These are phyloP conservation scores for Huntiella decipiens DNA, from an alignment of 2,329 filamentous ascomycete species.

Conservation along the genomic window DNA sequence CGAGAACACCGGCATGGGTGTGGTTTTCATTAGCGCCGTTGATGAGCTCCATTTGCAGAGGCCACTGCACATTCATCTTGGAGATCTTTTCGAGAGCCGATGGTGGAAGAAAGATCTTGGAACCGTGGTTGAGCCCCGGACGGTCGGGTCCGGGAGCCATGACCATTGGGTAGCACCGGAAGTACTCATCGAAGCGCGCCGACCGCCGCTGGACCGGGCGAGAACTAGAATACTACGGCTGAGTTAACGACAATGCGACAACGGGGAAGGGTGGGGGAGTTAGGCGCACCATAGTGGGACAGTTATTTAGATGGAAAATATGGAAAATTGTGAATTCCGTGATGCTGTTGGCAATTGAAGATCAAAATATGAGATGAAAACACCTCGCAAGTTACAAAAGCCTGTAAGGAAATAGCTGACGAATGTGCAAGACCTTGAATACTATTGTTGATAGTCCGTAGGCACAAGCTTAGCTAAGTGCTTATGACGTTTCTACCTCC, in stretches of 20 bases:
- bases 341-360: too few relatives aligned
- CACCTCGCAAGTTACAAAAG: too few relatives aligned
- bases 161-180: conserved; percentile 84
- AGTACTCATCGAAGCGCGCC: conserved; percentile 94
- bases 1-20: conserved; percentile 85
- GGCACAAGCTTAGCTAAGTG: not conserved
- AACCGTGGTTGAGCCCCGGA: conserved; percentile 81
- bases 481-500: conserved; percentile 11
- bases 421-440: too few relatives aligned
- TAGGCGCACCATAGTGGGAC: too few relatives aligned
- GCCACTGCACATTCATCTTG: conserved; percentile 87
- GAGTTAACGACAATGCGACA: not conserved
- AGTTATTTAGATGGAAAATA: too few relatives aligned
- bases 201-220: conserved; percentile 27
- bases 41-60: conserved; percentile 87
- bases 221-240: conserved; percentile 8
- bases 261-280: not conserved
- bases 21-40: conserved; percentile 65
- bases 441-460: too few relatives aligned
- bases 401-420: too few relatives aligned
- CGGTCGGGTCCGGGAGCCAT: conserved; percentile 87
- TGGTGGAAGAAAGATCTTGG: conserved; percentile 94
- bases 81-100: conserved; percentile 95
- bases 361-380: too few relatives aligned
- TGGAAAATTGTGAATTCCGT: too few relatives aligned